These are phyloP conservation scores for Aspergillus luchuensis DNA, from an alignment of 2,329 filamentous ascomycete genomes.

Conservation along the genomic window DNA sequence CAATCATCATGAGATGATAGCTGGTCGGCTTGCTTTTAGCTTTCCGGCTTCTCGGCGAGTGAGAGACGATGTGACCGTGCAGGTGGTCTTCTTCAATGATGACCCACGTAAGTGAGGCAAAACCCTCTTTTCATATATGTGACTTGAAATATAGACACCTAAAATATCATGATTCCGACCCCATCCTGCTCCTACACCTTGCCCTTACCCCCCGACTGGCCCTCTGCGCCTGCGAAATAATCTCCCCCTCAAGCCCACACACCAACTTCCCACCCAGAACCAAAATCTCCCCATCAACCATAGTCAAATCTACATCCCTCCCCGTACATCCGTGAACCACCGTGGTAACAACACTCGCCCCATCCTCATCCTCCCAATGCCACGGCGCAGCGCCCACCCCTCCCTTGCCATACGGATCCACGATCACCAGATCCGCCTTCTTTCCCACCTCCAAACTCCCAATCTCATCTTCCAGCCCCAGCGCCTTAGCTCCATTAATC, in stretches of 20 bases:
- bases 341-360: constrained; percentile 34
- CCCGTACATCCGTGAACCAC: constrained; percentile 47
- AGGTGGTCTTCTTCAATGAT: constrained; percentile 45
- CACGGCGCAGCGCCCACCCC: constrained; percentile 38
- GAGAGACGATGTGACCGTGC: constrained; percentile 55
- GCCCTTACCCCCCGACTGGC: not conserved
- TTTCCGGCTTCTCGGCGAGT: constrained; percentile 39
- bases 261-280: constrained; percentile 36
- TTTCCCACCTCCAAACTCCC: constrained; percentile 46
- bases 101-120: no score
- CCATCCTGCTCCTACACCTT: not conserved
- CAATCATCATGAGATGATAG: constrained; percentile 38
- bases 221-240: not conserved
- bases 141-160: no score
- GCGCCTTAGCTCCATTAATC: constrained; percentile 52
- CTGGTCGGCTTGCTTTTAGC: constrained; percentile 31
- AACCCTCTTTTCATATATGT: no score
- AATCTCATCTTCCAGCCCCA: constrained; percentile 46
- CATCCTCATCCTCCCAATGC: constrained; percentile 23
- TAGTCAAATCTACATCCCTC: constrained; percentile 44
- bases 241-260: constrained; percentile 17
- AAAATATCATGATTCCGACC: no score
- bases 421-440: constrained; percentile 45
- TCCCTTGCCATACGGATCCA: constrained; percentile 32
- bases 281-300: constrained; percentile 45